phyloP scores from a whole-genome alignment of 768 basidiomycete genomes.

The Rhizopogon vinicolor region DNA sequence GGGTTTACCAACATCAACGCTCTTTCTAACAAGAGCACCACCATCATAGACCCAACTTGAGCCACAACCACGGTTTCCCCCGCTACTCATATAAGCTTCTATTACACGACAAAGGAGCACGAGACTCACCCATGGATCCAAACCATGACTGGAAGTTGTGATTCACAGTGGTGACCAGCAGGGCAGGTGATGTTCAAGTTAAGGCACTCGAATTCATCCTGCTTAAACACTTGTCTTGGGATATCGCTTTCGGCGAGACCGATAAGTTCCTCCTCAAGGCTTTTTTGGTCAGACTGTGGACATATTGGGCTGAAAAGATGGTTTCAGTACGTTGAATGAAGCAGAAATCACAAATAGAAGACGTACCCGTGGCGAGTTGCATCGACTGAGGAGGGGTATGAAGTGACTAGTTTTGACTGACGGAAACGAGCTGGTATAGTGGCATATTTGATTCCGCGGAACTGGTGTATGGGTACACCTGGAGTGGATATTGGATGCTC shows the following conservation, averaged over 20 bases:
- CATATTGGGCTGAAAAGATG: slow-evolving; percentile 58
- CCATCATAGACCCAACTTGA: slow-evolving; percentile 78
- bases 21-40: slow-evolving; percentile 65
- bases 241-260: slow-evolving; percentile 49
- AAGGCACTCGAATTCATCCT: slow-evolving; percentile 76
- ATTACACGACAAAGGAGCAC: slow-evolving; percentile 5
- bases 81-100: slow-evolving; percentile 37
- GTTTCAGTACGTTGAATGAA: slow-evolving; percentile 2
- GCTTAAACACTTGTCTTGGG: slow-evolving; percentile 50
- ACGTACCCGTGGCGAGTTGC: slow-evolving; percentile 66
- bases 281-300: slow-evolving; percentile 51
- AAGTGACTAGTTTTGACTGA: slow-evolving; percentile 58
- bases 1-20: slow-evolving; percentile 57
- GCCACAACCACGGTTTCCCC: slow-evolving; percentile 68
- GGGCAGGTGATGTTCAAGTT: slow-evolving; percentile 81
- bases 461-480: slow-evolving; percentile 60
- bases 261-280: slow-evolving; percentile 58
- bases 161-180: slow-evolving; percentile 44
- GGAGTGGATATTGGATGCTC: slow-evolving; percentile 56
- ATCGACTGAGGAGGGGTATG: slow-evolving; percentile 55
- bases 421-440: slow-evolving; percentile 70
- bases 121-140: slow-evolving; percentile 78
- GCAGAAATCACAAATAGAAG: background rate
- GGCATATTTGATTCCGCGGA: slow-evolving; percentile 76
- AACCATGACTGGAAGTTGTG: slow-evolving; percentile 71